phyloP scores from a whole-genome alignment of 2,329 filamentous ascomycete genomes.

The Juglanconis sp. region DNA sequence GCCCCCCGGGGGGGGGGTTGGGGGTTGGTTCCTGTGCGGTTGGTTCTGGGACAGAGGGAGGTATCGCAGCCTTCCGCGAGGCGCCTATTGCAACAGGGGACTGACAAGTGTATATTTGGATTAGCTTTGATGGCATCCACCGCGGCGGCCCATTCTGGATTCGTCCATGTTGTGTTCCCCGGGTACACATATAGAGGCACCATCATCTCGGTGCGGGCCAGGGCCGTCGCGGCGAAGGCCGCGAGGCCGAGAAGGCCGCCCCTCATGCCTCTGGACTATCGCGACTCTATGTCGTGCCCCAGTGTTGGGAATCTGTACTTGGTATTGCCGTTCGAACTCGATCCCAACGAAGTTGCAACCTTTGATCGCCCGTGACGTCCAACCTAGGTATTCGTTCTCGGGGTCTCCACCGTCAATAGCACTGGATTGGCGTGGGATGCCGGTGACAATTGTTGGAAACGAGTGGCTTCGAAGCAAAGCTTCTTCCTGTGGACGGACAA shows the following conservation, averaged over 20 bases:
- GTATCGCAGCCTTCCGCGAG: not conserved
- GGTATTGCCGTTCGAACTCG: too few species aligned
- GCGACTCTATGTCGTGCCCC: not conserved
- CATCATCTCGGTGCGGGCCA: constrained; percentile 14
- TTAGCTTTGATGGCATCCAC: constrained; percentile 16
- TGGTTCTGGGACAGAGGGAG: not conserved
- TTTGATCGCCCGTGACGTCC: not conserved
- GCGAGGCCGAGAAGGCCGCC: constrained; percentile 2
- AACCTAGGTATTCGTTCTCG: not conserved
- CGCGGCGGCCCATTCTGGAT: constrained; percentile 16
- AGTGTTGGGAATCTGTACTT: not conserved
- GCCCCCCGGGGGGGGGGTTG: too few species aligned
- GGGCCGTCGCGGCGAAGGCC: constrained; percentile 8
- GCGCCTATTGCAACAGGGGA: not conserved
- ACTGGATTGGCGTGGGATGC: not conserved
- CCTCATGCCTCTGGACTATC: constrained; percentile 2
- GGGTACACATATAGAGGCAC: constrained; percentile 19
- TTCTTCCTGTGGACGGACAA: not conserved
- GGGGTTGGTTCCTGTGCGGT: too few species aligned
- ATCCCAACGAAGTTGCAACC: too few species aligned
- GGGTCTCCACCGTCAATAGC: not conserved
- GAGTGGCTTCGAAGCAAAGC: not conserved
- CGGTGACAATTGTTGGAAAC: not conserved
- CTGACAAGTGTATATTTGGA: constrained; percentile 6
- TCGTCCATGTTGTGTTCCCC: constrained; percentile 15